phyloP scores from a whole-genome alignment of 2,329 filamentous ascomycete genomes.

The Cordyceps cateniannulata region DNA sequence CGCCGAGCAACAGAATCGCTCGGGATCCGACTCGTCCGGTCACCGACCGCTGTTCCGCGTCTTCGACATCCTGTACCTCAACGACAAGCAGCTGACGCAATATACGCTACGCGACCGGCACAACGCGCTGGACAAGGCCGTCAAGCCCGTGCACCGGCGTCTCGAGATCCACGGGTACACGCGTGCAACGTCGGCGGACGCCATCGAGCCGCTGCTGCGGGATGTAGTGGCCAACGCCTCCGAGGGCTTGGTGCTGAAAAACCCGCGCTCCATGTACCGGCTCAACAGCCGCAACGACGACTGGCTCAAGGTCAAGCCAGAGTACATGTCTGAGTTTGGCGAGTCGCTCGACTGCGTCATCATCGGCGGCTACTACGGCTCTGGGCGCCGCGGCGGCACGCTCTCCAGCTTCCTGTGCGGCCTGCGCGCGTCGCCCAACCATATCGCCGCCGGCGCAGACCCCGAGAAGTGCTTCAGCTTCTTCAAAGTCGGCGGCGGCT shows the following conservation, averaged over 20 bases:
- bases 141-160: constrained; percentile 64
- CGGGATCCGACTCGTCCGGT: constrained; percentile 43
- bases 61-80: constrained; percentile 88
- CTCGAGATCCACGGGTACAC: constrained; percentile 76
- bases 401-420: constrained; percentile 90
- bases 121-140: constrained; percentile 63
- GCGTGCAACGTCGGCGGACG: constrained; percentile 57
- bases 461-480: constrained; percentile 85
- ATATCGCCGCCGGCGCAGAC: constrained; percentile 51
- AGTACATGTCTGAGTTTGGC: constrained; percentile 96
- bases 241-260: constrained; percentile 90
- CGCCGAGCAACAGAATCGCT: constrained; percentile 60
- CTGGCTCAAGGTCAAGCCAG: constrained; percentile 98
- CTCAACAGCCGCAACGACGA: constrained; percentile 88
- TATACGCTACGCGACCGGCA: constrained; percentile 80
- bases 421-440: constrained; percentile 65
- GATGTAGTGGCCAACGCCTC: constrained; percentile 80
- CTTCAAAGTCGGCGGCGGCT: constrained; percentile 95
- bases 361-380: constrained; percentile 89
- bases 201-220: constrained; percentile 73
- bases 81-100: constrained; percentile 69
- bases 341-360: constrained; percentile 87
- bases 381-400: constrained; percentile 73
- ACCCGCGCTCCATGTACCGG: constrained; percentile 77
- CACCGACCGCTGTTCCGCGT: constrained; percentile 71